These are phyloP conservation scores for Leucoagaricus sp. DNA, from an alignment of 1,284 basidiomycete genomes.

Conservation along the genomic window DNA sequence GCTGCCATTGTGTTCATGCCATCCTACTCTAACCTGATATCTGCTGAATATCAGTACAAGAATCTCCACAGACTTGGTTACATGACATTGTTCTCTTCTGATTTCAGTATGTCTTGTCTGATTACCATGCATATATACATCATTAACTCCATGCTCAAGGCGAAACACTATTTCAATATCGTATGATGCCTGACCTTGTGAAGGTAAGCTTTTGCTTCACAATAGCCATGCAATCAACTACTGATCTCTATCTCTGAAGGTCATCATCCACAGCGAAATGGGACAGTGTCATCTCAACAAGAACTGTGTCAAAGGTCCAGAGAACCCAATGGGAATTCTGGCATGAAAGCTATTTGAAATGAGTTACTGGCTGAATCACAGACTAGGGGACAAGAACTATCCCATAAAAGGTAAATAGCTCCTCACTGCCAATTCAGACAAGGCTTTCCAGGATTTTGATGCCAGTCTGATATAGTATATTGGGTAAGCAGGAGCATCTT, in stretches of 20 bases:
- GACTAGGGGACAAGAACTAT: conserved; percentile 1
- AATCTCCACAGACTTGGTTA: conserved; percentile 25
- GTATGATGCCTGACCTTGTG: conserved; percentile 27
- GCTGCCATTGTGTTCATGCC: neutral
- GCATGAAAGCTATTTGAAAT: conserved; percentile 32
- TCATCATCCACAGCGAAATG: conserved; percentile 26
- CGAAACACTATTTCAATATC: conserved; percentile 25
- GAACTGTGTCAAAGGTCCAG: conserved; percentile 24
- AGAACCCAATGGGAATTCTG: conserved; percentile 28
- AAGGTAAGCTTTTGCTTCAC: conserved; percentile 18
- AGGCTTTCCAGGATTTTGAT: conserved; percentile 10
- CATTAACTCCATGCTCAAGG: conserved; percentile 16
- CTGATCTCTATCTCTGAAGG: conserved; percentile 12
- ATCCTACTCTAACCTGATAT: neutral
- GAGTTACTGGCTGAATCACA: conserved; percentile 20
- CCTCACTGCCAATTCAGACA: conserved; percentile 24
- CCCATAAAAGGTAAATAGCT: conserved; percentile 27
- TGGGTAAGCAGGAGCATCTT: conserved; percentile 18
- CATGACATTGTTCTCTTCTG: conserved; percentile 26
- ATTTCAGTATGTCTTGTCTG: conserved; percentile 19
- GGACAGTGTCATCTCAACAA: conserved; percentile 24
- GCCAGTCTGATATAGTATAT: conserved; percentile 25
- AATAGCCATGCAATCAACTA: no score
- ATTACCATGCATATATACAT: neutral
- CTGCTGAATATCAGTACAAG: conserved; percentile 22